Percentiles rank a stretch among this genome's conserved stretches.
Evolutionary conservation across 1,284 basidiomycete species (phyloP).

Genomic region (Sporisorium exsertum): DNA sequence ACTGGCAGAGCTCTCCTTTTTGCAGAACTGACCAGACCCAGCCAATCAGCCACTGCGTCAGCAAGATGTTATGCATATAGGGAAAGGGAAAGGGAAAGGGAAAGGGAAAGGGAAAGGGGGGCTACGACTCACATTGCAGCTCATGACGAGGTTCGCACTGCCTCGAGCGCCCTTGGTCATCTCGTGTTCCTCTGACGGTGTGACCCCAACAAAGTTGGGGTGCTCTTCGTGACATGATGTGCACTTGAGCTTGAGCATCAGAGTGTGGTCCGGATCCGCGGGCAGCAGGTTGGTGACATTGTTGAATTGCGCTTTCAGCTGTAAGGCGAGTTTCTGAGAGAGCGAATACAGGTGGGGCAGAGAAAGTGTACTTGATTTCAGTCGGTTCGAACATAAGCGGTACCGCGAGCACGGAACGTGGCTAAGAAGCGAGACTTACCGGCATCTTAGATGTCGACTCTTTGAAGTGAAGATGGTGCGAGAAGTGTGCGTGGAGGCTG

Average conservation of each 20-base stretch:
- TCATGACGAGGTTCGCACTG: constrained; percentile 62
- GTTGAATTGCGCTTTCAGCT: constrained; percentile 61
- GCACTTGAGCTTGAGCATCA: constrained; percentile 63
- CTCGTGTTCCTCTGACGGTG: constrained; percentile 54
- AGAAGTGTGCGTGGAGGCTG: neutral
- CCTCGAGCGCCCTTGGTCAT: constrained; percentile 59
- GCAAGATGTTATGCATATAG: no score
- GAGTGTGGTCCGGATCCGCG: constrained; percentile 53
- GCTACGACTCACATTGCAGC: constrained; percentile 28
- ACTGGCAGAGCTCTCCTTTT: constrained; percentile 46
- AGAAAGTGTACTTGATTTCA: no score
- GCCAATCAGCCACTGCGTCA: neutral
- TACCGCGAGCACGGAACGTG: no score
- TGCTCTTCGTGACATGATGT: constrained; percentile 66
- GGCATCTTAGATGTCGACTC: constrained; percentile 10
- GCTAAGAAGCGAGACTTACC: no score
- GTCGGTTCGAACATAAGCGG: no score
- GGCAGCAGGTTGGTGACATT: constrained; percentile 60
- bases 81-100: no score
- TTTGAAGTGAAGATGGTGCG: neutral
- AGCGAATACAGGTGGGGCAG: neutral
- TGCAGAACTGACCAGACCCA: constrained; percentile 42
- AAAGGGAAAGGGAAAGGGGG: no score
- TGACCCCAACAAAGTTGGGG: constrained; percentile 58
- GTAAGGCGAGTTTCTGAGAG: constrained; percentile 55